These are phyloP conservation scores for Gossypium gossypioides DNA, from an alignment of 441 rosid species.

Conservation along the genomic window DNA sequence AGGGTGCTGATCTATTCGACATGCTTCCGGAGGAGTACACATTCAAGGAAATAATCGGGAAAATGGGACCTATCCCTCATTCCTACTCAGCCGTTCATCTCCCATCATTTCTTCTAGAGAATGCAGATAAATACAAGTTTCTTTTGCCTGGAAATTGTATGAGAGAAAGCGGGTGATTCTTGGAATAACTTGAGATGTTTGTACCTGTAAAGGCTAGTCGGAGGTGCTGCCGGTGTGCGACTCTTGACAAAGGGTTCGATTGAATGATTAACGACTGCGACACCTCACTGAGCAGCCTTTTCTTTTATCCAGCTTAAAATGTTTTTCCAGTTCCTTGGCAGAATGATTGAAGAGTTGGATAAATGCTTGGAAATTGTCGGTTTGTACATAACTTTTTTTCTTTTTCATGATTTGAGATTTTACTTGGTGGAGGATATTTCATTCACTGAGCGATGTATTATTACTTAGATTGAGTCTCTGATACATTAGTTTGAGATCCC, in stretches of 20 bases:
- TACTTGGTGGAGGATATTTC: conserved; percentile 19
- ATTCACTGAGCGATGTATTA: conserved; percentile 15
- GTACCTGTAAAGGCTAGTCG: conserved; percentile 17
- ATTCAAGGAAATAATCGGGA: conserved; percentile 81
- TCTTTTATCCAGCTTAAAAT: conserved; percentile 10
- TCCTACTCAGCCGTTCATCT: conserved; percentile 94
- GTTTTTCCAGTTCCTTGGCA: conserved; percentile 11
- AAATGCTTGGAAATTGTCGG: conserved; percentile 20
- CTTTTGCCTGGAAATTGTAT: conserved; percentile 82
- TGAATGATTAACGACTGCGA: conserved; percentile 16
- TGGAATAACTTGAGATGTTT: neutral
- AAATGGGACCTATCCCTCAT: conserved; percentile 95
- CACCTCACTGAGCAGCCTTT: conserved; percentile 13
- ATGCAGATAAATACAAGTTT: conserved; percentile 67
- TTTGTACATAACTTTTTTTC: conserved; percentile 32
- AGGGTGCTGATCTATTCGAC: conserved; percentile 81
- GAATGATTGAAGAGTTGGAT: conserved; percentile 17
- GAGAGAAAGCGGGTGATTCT: conserved; percentile 46
- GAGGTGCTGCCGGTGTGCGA: conserved; percentile 19
- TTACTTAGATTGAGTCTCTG: conserved; percentile 12
- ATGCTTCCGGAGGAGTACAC: conserved; percentile 95
- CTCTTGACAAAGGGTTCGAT: conserved; percentile 22
- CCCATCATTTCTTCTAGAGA: conserved; percentile 72
- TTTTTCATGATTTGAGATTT: conserved; percentile 14
- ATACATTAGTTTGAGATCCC: conserved; percentile 21